Base-by-base conservation (phyloP, 108 stramenopile genomes). In the Fistulifera pelliculosa region DNA sequence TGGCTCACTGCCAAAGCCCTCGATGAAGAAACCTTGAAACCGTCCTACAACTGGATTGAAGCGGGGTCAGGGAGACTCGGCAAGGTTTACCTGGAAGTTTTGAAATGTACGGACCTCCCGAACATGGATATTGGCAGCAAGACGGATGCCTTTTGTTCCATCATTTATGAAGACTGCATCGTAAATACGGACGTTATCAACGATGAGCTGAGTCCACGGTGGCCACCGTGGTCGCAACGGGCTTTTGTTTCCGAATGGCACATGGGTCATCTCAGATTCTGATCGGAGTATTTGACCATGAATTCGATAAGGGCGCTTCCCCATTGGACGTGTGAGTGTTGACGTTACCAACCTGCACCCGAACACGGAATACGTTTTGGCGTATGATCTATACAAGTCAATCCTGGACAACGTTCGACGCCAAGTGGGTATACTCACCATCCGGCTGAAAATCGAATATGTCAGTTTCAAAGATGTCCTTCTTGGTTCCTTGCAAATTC, bases 221-320 rank as follows among this genome's bases (percentile, higher is more conserved):
- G 80, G 80, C 49, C 84, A 41, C 83, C 81, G 10, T 91, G 90
- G 90, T 65, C 77, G 15, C 60, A 79, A 41, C 76, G 90, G 27
- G 90, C 90, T 87, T 87, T 56, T 60, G 74, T 26, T 75, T 87
- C 10, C 64, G 79, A 50, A 80, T 84, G 52, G 62, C 61, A 56
- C 83, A 87, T 67, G 68, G 81, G 17, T 76, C 74, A 41, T 73
- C 75, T 19, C 71, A 71, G 23, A 45, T 91, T 11, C 65, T 69
- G 45, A 23, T 91, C 25, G 85, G 76, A 14, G 79, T 91, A 0
- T 87, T 87, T 58, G 90, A 91, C 39, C 75, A 53, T 48, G 90
- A 91, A 65, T 44, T 27, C n/a, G 70, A 51, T 18, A 51, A 52
- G 2, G 43, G 23, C 15, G 13, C n/a, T 52, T 15, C 85, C 49